Base-by-base conservation (phyloP, 768 basidiomycete genomes). In the Lenzites betulinus region DNA sequence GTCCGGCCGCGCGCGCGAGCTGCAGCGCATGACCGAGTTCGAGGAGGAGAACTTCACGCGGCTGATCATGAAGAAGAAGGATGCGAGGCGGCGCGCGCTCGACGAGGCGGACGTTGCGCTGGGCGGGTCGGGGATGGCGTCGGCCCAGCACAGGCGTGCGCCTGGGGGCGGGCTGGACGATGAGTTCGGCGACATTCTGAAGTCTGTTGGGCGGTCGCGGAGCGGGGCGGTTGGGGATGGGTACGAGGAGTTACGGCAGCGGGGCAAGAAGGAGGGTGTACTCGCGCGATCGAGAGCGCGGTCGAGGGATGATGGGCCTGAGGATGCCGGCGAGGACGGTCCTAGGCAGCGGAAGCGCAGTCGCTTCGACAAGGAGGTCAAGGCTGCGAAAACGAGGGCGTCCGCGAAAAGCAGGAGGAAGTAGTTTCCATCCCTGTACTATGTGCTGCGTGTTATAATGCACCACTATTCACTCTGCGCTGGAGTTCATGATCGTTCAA, bases 11-110 rank as follows among this genome's bases (percentile, higher is more conserved):
- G 92, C 91, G 11, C 83, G 86, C 18, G 89, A 95, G 68, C 80
- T 98, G 55, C 83, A 86, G 65, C 83, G 86, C 7, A 84, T 97
- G 74, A 85, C 83, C 51, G 88, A 93, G 62, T 98, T 92, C 72
- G 96, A 98, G 76, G 94, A 96, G 71, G 93, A 93, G 47, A 95
- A 96, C 73, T 93, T 98, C 76, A 92, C 90, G 38, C 87, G 96
- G 46, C 68, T 98, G 54, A 80, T 95, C 60, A 88, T 95, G 84
- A 91, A 88, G 71, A 98, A 98, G 80, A 87, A 86, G 68, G 94
- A 96, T 46, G 81, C 83, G 16, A 83, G 80, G 66, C 79, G 87
- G 46, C 81, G 95, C 20, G 75, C 72, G 53, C 80, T 84, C 60
- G 95, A 98, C 68, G 96, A 98, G 73, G 92, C 84, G 63, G 90